A percentile compares a stretch with the other conserved stretches of the same genome.
These are phyloP conservation scores for Amylocystis lapponica DNA, from an alignment of 768 basidiomycete genomes.

Conservation along the genomic window DNA sequence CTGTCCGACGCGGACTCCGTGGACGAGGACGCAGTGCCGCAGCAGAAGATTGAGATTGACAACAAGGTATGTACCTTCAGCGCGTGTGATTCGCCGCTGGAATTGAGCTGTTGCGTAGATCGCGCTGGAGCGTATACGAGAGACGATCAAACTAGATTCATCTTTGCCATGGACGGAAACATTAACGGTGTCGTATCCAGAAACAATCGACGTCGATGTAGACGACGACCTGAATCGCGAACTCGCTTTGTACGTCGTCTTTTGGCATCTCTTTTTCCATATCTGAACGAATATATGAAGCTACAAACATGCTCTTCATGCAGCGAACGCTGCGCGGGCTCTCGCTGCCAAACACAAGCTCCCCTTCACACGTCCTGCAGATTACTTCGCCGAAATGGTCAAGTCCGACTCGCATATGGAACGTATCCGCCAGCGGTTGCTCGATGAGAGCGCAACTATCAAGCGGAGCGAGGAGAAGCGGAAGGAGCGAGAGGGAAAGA, in stretches of 20 bases:
- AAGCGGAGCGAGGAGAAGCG: constrained; percentile 90
- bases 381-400: constrained; percentile 99
- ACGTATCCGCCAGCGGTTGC: constrained; percentile 80
- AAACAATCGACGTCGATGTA: constrained; percentile 70
- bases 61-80: constrained; percentile 53
- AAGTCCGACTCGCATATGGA: constrained; percentile 98
- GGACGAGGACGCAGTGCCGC: constrained; percentile 78
- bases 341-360: constrained; percentile 77
- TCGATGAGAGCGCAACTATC: constrained; percentile 84
- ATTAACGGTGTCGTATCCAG: constrained; percentile 63
- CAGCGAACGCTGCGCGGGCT: constrained; percentile 66
- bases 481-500: constrained; percentile 91
- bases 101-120: constrained; percentile 36
- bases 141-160: constrained; percentile 67
- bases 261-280: background rate
- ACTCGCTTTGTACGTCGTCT: constrained; percentile 77
- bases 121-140: constrained; percentile 76
- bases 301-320: constrained; percentile 91
- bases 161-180: constrained; percentile 85
- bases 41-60: constrained; percentile 78
- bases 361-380: constrained; percentile 85
- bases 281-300: constrained; percentile 34
- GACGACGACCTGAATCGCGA: constrained; percentile 91
- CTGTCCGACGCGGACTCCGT: constrained; percentile 49
- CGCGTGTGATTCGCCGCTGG: background rate